Conservation (phyloP, 306 rosid genomes). For the Cotoneaster glaucophyllus region DNA sequence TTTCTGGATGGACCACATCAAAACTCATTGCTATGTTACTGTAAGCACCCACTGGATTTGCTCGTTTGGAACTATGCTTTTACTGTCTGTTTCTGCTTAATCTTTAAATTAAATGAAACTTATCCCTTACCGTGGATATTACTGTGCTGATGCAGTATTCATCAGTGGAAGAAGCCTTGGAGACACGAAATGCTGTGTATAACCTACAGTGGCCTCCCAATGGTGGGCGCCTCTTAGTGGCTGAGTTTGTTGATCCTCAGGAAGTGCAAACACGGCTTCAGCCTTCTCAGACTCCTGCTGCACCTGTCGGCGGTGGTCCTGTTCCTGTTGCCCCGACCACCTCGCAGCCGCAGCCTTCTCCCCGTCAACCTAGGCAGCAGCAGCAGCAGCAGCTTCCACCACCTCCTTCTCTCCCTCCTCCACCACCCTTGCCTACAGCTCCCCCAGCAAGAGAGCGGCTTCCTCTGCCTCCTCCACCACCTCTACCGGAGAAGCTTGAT, state of each 20-base stretch:
- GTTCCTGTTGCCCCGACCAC: constrained; percentile 38
- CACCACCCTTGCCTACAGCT: constrained; percentile 44
- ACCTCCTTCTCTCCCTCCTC: constrained; percentile 39
- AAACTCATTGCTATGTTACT: constrained; percentile 97
- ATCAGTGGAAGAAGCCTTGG: constrained; percentile 68
- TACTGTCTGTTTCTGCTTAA: background rate
- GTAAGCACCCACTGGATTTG: constrained; percentile 27
- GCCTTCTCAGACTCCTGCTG: constrained; percentile 49
- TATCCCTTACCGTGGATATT: background rate
- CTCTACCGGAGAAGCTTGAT: constrained; percentile 56
- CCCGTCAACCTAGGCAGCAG: constrained; percentile 29
- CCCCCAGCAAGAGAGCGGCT: constrained; percentile 63
- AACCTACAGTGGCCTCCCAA: constrained; percentile 97
- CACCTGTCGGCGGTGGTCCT: constrained; percentile 43
- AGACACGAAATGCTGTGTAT: constrained; percentile 85
- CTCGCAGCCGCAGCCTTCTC: constrained; percentile 33
- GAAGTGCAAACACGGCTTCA: constrained; percentile 71
- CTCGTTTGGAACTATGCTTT: background rate
- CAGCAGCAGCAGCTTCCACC: constrained; percentile 31
- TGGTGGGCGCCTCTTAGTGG: constrained; percentile 80
- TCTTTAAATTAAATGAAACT: background rate
- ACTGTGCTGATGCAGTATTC: constrained; percentile 56
- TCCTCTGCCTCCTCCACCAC: constrained; percentile 83
- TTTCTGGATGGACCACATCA: constrained; percentile 99
- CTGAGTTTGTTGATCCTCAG: constrained; percentile 82